Percentiles rank a stretch among this genome's conserved stretches.
Conservation (phyloP, 768 basidiomycete species). For the Tylopilus plumbeoviolaceoides region DNA sequence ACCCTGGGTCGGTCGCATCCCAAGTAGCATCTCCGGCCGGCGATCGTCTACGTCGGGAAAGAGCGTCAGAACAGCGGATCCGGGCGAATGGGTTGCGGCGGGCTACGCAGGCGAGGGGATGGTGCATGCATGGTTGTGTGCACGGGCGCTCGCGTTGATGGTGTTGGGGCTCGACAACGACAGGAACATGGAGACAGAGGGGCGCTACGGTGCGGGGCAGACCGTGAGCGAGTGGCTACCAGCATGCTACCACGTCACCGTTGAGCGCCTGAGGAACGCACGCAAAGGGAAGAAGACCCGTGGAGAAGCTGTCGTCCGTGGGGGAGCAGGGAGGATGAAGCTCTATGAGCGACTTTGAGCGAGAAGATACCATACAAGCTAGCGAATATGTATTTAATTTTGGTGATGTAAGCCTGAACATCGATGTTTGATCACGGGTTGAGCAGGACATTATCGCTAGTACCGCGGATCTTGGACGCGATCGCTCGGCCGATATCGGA, state of each 20-base stretch:
- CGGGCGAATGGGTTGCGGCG: slow-evolving; percentile 71
- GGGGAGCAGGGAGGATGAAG: slow-evolving; percentile 26
- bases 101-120: slow-evolving; percentile 74
- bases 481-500: too few relatives aligned
- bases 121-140: slow-evolving; percentile 65
- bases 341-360: slow-evolving; percentile 9
- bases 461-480: too few relatives aligned
- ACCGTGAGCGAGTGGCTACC: slow-evolving; percentile 26
- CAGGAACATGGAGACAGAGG: too few relatives aligned
- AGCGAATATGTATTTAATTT: too few relatives aligned
- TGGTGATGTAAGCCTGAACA: too few relatives aligned
- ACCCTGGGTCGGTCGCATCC: slow-evolving; percentile 72
- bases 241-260: slow-evolving; percentile 16
- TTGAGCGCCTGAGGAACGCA: slow-evolving; percentile 11
- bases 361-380: not conserved
- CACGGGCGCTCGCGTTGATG: slow-evolving; percentile 57
- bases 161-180: slow-evolving; percentile 40
- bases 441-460: too few relatives aligned
- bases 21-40: slow-evolving; percentile 44
- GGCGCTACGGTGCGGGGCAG: slow-evolving; percentile 19
- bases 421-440: too few relatives aligned
- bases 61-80: slow-evolving; percentile 13
- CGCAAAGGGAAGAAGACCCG: not conserved
- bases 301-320: slow-evolving; percentile 7
- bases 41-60: slow-evolving; percentile 11